phyloP scores from a whole-genome alignment of 495 filamentous ascomycete species.

The Aspergillus hancockii region DNA sequence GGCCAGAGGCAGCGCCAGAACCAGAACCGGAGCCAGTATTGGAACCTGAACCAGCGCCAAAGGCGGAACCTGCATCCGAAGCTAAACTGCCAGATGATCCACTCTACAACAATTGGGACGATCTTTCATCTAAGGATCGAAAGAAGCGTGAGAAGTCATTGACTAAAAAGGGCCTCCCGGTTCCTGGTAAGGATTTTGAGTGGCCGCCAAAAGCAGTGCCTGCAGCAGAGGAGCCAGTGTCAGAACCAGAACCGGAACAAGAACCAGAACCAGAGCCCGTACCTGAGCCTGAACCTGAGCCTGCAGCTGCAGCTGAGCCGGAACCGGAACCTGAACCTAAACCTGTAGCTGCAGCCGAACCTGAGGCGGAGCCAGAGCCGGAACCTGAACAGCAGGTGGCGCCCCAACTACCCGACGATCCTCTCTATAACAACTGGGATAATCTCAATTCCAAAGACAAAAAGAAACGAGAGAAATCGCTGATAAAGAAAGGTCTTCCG shows the following conservation, averaged over 20 bases:
- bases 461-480: conserved; percentile 40
- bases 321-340: conserved; percentile 30
- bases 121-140: conserved; percentile 39
- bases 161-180: conserved; percentile 36
- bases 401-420: conserved; percentile 33
- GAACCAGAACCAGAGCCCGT: conserved; percentile 25
- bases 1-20: conserved; percentile 29
- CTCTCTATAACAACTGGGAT: conserved; percentile 40
- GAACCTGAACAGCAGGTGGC: conserved; percentile 33
- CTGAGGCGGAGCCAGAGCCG: conserved; percentile 31
- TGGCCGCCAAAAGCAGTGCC: conserved; percentile 14
- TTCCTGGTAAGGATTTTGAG: conserved; percentile 40
- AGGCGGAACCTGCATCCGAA: conserved; percentile 34
- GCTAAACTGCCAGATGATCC: conserved; percentile 34
- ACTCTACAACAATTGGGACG: conserved; percentile 39
- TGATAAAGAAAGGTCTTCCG: conserved; percentile 38
- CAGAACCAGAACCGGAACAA: conserved; percentile 29
- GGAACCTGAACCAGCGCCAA: conserved; percentile 29
- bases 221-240: conserved; percentile 14
- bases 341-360: conserved; percentile 21
- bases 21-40: conserved; percentile 32
- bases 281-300: conserved; percentile 15
- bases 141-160: conserved; percentile 42
- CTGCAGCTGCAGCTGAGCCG: no score
- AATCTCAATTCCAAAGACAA: conserved; percentile 38